Evolutionary conservation across 2,329 filamentous ascomycete species (phyloP), one percentile per base, ranked within the genome.

Genomic region (Pseudomassariella vexata): DNA sequence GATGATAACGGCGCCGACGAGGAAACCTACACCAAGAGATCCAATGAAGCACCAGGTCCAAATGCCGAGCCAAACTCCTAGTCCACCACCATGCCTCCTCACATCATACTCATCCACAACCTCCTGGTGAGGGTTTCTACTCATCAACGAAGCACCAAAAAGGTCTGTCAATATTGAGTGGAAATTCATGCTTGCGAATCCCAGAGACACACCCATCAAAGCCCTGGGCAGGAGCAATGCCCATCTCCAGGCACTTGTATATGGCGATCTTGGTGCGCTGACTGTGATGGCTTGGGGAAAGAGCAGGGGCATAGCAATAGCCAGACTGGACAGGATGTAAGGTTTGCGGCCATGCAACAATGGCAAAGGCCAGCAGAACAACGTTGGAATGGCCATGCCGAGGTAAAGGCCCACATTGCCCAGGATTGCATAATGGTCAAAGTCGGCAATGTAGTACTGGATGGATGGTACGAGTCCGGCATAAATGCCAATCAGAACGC

Each of bases 21-120:
- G 60, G 48, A 88, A 89, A 0, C 85, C 84, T 22, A 86, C 50
- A 1, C 77, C 75, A 15, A 88, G 66, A 15, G 82, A 85, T 5
- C 79, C 81, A 45, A 85, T 76, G 56, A 76, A 84, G 50, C 81
- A 85, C 76, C 80, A 89, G 1, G 80, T 79, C 82, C 83, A 88
- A 34, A 84, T 67, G 2, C 82, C 81, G 8, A 87, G 65, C 85
- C 84, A 89, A n/a, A 84, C 62, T 0, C 85, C 85, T 63, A 88
- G 79, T 0, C 85, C 84, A 9, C 84, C 82, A 6, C 85, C 85
- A 48, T 87, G 81, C 24, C 83, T 68, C 34, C 84, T 73, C 12
- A 83, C 73, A 53, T 88, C 84, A 44, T 74, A 75, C 9, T 70
- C 59, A 36, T 80, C 70, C 2, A 82, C 78, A 14, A 82, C 60